Base-by-base conservation (phyloP, 164 flowering plant genomes). In the Taxillus chinensis region DNA sequence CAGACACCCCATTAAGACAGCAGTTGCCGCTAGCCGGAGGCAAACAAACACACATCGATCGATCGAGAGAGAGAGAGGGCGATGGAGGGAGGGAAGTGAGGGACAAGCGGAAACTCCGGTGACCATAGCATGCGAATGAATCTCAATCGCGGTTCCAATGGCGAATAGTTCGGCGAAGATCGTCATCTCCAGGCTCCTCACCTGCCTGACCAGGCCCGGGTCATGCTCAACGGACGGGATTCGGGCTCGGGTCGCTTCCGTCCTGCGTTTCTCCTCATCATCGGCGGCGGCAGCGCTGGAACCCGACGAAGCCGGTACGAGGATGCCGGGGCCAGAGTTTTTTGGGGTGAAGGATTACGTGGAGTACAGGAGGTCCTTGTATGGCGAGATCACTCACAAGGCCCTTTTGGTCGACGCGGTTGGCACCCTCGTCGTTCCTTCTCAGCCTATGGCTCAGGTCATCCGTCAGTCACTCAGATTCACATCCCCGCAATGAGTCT, bases 381-480 rank as follows among this genome's bases (percentile, higher is more conserved):
- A 86, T 59, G 97, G 97, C n/a, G 89, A 82, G 27, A 77, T 88
- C 59, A 93, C 92, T 43, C 96, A 90, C 64, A 93, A 78, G 68
- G 98, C 96, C 61, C 65, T 93, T 40, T 76, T 93, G 5, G 98
- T 93, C 57, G 98, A 93, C 60, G 97, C 97, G 14, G 95, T 84
- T 64, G 98, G 97, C 5, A 93, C 98, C 12, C 96, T 93, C 39
- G 74, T 93, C 50, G 82, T 86, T 57, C 97, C 97, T 13, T 79
- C 97, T 59, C 96, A 90, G 74, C 97, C 98, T 73, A 93, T 75
- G 85, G 97, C 98, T 8, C 87, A 90, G 83, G 98, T 93, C 38
- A 5, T 7, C 27, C 27, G 27, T 27, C 27, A 27, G 27, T 27
- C 27, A 27, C 27, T 27, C 27, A 27, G 27, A 27, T 27, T 27